These are phyloP conservation scores for Nevesoporus exiguus DNA, from an alignment of 768 basidiomycete genomes.

Conservation along the genomic window DNA sequence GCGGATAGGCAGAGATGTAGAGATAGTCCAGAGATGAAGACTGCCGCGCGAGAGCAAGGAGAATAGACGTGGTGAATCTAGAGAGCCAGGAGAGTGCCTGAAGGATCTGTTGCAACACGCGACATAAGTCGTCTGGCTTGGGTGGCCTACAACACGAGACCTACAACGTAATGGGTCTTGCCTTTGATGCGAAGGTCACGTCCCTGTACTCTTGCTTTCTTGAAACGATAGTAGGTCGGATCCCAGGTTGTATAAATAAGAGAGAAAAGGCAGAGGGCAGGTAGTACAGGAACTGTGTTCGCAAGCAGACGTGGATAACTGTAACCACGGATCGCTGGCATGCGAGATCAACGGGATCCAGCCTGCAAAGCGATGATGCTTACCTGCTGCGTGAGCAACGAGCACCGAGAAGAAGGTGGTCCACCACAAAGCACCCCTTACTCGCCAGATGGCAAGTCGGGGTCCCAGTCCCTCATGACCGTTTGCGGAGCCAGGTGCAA, in stretches of 20 bases:
- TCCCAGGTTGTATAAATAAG: conserved; percentile 84
- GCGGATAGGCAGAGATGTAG: conserved; percentile 34
- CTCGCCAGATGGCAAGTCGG: conserved; percentile 63
- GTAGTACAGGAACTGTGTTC: conserved; percentile 40
- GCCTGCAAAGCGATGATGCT: conserved; percentile 13
- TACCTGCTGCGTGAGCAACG: conserved; percentile 46
- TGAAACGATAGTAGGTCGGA: conserved; percentile 66
- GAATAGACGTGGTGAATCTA: conserved; percentile 47
- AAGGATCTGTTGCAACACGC: conserved; percentile 41
- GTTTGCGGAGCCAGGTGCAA: conserved; percentile 38
- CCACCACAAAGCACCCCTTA: conserved; percentile 68
- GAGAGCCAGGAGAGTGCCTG: conserved; percentile 60
- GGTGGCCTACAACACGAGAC: conserved; percentile 21
- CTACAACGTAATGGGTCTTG: conserved; percentile 59
- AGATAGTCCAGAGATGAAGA: conserved; percentile 40
- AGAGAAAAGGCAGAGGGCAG: conserved; percentile 52
- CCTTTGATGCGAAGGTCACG: conserved; percentile 67
- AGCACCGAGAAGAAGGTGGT: conserved; percentile 42
- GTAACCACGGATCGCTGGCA: conserved; percentile 21
- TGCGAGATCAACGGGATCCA: background rate
- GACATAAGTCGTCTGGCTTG: background rate
- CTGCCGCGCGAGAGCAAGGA: conserved; percentile 43
- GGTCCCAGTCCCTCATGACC: conserved; percentile 43
- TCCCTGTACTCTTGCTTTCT: conserved; percentile 63
- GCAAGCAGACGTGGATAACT: conserved; percentile 17